Conservation (phyloP, 768 basidiomycete genomes). For the Amanita muscaria region DNA sequence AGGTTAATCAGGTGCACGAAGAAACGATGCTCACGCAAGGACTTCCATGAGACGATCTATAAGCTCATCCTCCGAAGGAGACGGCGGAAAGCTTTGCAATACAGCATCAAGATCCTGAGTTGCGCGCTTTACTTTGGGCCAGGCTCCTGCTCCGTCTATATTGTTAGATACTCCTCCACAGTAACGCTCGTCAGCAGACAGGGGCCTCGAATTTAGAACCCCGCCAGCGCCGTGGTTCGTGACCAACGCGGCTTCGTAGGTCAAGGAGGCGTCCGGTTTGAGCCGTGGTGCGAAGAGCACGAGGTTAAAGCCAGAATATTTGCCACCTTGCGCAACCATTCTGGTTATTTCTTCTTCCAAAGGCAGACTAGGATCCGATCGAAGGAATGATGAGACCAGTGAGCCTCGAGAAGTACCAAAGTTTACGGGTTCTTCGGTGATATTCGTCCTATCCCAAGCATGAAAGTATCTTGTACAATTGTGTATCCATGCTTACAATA, state of each 20-base stretch:
- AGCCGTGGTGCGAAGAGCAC: slow-evolving; percentile 48
- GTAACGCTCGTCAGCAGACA: slow-evolving; percentile 38
- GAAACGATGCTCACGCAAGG: slow-evolving; percentile 50
- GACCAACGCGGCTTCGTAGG: slow-evolving; percentile 46
- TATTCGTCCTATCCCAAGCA: slow-evolving; percentile 59
- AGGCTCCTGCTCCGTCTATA: slow-evolving; percentile 55
- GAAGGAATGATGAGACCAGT: slow-evolving; percentile 60
- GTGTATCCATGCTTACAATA: slow-evolving; percentile 49
- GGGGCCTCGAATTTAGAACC: slow-evolving; percentile 40
- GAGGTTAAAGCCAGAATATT: slow-evolving; percentile 78
- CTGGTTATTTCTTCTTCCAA: slow-evolving; percentile 41
- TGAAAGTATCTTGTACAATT: slow-evolving; percentile 6
- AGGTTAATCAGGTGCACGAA: slow-evolving; percentile 11
- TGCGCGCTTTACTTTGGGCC: slow-evolving; percentile 71
- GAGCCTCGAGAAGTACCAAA: slow-evolving; percentile 58
- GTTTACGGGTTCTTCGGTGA: slow-evolving; percentile 52
- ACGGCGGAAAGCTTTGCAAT: slow-evolving; percentile 28
- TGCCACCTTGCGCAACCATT: slow-evolving; percentile 37
- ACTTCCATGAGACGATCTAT: slow-evolving; percentile 53
- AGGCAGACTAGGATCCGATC: slow-evolving; percentile 36
- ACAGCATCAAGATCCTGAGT: slow-evolving; percentile 34
- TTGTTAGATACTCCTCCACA: slow-evolving; percentile 70
- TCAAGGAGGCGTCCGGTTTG: slow-evolving; percentile 22
- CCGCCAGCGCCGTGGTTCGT: slow-evolving; percentile 72
- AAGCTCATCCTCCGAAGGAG: slow-evolving; percentile 42